A percentile compares a stretch with the other conserved stretches of the same genome.
Conservation (phyloP, 1,284 basidiomycete genomes). For the Schizophyllum amplum region DNA sequence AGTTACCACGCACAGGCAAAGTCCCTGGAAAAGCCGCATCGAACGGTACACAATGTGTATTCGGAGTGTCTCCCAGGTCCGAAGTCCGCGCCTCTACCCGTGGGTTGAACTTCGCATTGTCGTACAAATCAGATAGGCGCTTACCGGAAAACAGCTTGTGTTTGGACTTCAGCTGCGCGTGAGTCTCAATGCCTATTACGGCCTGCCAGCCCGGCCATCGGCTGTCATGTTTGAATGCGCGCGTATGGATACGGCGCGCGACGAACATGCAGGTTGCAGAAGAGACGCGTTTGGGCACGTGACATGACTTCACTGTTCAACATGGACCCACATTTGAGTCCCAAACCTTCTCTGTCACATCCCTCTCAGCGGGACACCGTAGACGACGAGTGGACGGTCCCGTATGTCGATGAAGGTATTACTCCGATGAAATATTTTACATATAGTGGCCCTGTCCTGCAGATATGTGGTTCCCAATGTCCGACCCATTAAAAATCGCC, state of each 20-base stretch:
- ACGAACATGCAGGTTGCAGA: background rate
- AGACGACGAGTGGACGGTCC: no score
- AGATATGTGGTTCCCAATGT: background rate
- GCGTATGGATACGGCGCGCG: conserved; percentile 8
- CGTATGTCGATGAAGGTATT: no score
- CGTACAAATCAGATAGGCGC: conserved; percentile 19
- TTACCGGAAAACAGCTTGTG: conserved; percentile 86
- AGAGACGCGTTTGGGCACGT: background rate
- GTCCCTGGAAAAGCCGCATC: conserved; percentile 94
- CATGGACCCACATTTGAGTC: no score
- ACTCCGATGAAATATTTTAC: background rate
- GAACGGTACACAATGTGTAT: conserved; percentile 73
- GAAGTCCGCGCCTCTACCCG: conserved; percentile 42
- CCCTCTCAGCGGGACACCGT: no score
- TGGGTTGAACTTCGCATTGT: background rate
- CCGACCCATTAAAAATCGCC: background rate
- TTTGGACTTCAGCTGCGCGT: conserved; percentile 86
- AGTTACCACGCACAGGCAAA: conserved; percentile 58
- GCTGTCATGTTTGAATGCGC: conserved; percentile 26
- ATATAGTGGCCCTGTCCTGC: background rate
- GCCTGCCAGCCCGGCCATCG: conserved; percentile 70
- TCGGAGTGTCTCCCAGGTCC: conserved; percentile 47
- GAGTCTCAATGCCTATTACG: conserved; percentile 91
- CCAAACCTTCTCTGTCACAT: no score
- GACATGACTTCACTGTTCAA: no score